Evolutionary conservation across 371 early-diverging fungal species (phyloP).

Genomic region (Coemansia sp.): DNA sequence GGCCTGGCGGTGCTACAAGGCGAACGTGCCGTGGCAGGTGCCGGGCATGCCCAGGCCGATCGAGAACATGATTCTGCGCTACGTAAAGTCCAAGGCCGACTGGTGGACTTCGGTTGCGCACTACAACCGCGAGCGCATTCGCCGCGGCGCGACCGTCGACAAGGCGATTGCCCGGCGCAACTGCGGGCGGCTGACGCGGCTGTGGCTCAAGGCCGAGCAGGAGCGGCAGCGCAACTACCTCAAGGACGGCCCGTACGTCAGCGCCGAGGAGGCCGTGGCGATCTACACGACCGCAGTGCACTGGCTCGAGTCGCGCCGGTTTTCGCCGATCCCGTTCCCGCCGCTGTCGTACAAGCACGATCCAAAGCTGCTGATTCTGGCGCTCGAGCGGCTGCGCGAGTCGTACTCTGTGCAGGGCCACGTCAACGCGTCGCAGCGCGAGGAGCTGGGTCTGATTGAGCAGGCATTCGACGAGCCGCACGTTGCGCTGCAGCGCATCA

Average conservation of each 20-base stretch:
- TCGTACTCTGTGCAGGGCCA: constrained; percentile 95
- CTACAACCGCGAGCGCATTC: constrained; percentile 97
- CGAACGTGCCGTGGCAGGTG: constrained; percentile 98
- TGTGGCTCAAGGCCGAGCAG: constrained; percentile 98
- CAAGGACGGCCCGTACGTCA: constrained; percentile 97
- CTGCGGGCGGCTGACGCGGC: constrained; percentile 96
- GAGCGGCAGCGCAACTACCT: constrained; percentile 98
- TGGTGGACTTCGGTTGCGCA: constrained; percentile 99
- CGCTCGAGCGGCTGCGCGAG: constrained; percentile 94
- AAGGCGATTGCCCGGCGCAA: constrained; percentile 98
- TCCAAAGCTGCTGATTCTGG: constrained; percentile 92
- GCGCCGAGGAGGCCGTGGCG: constrained; percentile 96
- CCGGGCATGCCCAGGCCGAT: constrained; percentile 96
- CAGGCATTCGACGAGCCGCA: constrained; percentile 98
- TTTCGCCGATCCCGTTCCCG: constrained; percentile 98
- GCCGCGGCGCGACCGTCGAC: constrained; percentile 98
- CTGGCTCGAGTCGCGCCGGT: constrained; percentile 97
- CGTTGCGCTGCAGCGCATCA: constrained; percentile 88
- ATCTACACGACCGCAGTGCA: constrained; percentile 97
- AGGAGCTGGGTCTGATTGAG: constrained; percentile 96
- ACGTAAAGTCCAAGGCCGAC: constrained; percentile 97
- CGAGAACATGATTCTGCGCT: constrained; percentile 97
- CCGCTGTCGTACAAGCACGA: constrained; percentile 98
- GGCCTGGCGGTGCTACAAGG: constrained; percentile 99
- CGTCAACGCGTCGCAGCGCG: constrained; percentile 93